Conservation (phyloP, 345 rosid genomes). For the Ricinus communis region DNA sequence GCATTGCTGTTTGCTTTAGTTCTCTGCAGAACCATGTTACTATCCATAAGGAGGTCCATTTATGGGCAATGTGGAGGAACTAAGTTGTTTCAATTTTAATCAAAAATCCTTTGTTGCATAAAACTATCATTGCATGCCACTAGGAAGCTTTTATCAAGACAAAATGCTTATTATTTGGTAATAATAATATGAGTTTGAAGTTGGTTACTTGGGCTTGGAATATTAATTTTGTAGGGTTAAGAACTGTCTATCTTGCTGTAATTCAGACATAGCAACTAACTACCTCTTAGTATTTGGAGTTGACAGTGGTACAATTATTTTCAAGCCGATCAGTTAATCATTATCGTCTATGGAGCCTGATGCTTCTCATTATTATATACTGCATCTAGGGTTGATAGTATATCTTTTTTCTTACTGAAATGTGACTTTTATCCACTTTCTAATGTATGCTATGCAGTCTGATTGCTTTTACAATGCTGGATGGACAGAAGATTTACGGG, state of each 20-base stretch:
- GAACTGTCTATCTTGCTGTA: neutral
- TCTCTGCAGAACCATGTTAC: too few species aligned
- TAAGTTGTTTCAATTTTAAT: too few species aligned
- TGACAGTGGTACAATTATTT: neutral
- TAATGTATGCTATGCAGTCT: conserved; percentile 47
- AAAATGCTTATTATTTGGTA: too few species aligned
- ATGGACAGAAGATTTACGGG: conserved; percentile 76
- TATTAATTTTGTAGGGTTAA: neutral
- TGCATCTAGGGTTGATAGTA: neutral
- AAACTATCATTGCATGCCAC: too few species aligned
- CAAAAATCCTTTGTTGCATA: too few species aligned
- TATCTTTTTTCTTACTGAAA: conserved; percentile 12
- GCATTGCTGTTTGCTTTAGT: neutral
- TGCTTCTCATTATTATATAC: neutral
- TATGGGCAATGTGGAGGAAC: too few species aligned
- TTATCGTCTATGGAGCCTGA: neutral
- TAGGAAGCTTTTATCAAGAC: too few species aligned
- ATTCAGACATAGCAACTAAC: neutral
- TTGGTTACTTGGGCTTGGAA: neutral
- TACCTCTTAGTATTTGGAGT: neutral
- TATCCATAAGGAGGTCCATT: too few species aligned
- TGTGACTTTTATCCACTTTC: neutral
- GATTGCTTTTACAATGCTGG: conserved; percentile 95
- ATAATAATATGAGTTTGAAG: neutral
- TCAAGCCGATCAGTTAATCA: neutral